These are phyloP conservation scores for Yamadazyma taylorii DNA, from an alignment of 1,139 yeast species.

Conservation along the genomic window DNA sequence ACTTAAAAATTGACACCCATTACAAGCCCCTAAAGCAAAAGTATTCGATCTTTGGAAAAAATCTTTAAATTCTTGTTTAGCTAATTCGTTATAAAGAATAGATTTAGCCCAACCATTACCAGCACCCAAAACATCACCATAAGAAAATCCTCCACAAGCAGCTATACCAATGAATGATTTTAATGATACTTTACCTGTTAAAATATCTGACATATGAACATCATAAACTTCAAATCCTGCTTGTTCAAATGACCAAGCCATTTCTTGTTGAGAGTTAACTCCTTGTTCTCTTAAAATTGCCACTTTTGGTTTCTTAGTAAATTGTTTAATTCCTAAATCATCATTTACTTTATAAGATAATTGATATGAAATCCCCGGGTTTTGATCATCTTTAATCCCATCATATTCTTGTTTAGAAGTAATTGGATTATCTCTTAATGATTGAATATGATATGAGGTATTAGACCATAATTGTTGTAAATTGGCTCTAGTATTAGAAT, in stretches of 20 bases:
- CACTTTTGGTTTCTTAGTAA: constrained; percentile 68
- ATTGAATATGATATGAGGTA: constrained; percentile 89
- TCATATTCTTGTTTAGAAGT: constrained; percentile 86
- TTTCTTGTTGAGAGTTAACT: constrained; percentile 96
- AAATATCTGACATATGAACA: constrained; percentile 94
- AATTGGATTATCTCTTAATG: constrained; percentile 90
- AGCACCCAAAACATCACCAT: constrained; percentile 98
- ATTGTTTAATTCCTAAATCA: constrained; percentile 29
- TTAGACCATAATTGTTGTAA: constrained; percentile 85
- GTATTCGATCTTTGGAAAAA: constrained; percentile 91
- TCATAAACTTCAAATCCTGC: constrained; percentile 94
- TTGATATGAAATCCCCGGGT: constrained; percentile 88
- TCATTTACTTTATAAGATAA: constrained; percentile 61
- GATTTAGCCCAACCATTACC: constrained; percentile 99
- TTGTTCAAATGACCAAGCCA: constrained; percentile 96
- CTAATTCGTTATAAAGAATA: constrained; percentile 79
- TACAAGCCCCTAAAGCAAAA: constrained; percentile 98
- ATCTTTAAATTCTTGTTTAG: constrained; percentile 70
- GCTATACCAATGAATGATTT: constrained; percentile 89
- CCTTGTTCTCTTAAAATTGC: constrained; percentile 99
- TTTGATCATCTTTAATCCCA: constrained; percentile 70
- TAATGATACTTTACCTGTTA: constrained; percentile 70
- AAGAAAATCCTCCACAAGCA: constrained; percentile 99
- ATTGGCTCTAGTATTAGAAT: constrained; percentile 59
- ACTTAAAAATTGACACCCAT: constrained; percentile 96